Evolutionary conservation across 2,329 filamentous ascomycete species (phyloP), one percentile per base, ranked within the genome.

Genomic region (Diplodia seriata): DNA sequence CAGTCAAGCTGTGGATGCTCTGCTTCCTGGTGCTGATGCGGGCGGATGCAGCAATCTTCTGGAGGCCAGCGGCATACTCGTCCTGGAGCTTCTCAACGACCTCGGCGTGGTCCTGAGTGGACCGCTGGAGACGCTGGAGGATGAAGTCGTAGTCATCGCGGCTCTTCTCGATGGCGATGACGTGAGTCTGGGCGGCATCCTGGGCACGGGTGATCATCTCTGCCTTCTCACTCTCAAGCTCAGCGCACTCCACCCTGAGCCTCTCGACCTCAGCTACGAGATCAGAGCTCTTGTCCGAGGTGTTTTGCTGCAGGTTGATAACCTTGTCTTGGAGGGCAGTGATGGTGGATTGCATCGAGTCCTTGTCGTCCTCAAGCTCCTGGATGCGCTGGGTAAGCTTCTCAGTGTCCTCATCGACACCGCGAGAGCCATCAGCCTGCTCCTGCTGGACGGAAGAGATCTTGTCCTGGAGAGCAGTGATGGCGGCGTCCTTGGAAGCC

Each of bases 321-420:
- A 62, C 49, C 66, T 62, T 67, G 23, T 67, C 66, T 36, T 67
- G 66, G 4, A 67, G 66, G 31, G 55, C 55, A 11, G 55, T 18
- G 31, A 67, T 64, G 38, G 57, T 68, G 7, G 66, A 61, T 20
- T 64, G 49, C 57, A 68, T 63, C 18, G 66, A 55, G 7, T 50
- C 23, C 59, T 68, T 64, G 38, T 63, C 66, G n/a, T 40, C 33
- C 33, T 62, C 66, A 4, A 61, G 50, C 31, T 68, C 66, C 49
- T 61, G 47, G 49, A 68, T 57, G 47, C 66, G 66, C 31, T 51
- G 57, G 23, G 55, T 59, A 26, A 68, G 50, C 12, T 29, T 23
- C 8, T 23, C 36, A 7, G 23, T n/a, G 4, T 54, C 56, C 14
- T 57, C 66, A 4, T 61, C 23, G 2, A 14, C 57, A 15, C 50